Evolutionary conservation across 805 yeast species (phyloP).

Genomic region (Saccharomycopsis fermentans): DNA sequence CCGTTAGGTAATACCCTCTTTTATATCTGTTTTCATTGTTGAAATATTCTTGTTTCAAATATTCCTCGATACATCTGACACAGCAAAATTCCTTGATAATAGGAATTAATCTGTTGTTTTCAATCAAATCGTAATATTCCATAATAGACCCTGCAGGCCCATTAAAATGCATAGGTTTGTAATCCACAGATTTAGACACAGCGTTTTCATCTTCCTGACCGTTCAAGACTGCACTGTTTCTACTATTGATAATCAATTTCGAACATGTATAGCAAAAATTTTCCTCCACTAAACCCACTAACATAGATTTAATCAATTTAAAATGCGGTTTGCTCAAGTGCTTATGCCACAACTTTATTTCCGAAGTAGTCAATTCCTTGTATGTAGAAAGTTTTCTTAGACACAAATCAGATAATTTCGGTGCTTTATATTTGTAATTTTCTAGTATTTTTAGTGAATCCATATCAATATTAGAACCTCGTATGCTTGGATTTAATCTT

Average conservation of each 20-base stretch:
- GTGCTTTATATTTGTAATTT: not conserved
- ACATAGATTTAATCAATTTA: slow-evolving; percentile 6
- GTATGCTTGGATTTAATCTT: slow-evolving; percentile 1
- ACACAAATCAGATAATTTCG: slow-evolving; percentile 15
- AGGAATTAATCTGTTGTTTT: slow-evolving; percentile 7
- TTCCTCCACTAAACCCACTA: slow-evolving; percentile 2
- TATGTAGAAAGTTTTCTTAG: slow-evolving; percentile 9
- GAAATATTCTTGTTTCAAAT: not conserved
- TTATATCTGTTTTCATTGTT: not conserved
- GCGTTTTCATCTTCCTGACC: not conserved
- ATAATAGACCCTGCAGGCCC: slow-evolving; percentile 7
- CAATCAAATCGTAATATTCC: slow-evolving; percentile 16
- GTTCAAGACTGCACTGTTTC: not conserved
- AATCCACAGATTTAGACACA: too few relatives aligned
- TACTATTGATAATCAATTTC: slow-evolving; percentile 3
- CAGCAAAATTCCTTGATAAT: slow-evolving; percentile 17
- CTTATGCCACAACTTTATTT: slow-evolving; percentile 12
- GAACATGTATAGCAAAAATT: slow-evolving; percentile 13
- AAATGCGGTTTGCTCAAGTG: slow-evolving; percentile 9
- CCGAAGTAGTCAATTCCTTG: slow-evolving; percentile 13
- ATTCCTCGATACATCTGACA: slow-evolving; percentile 9
- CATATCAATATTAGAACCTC: not conserved
- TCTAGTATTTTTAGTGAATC: not conserved
- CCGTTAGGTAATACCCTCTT: not conserved
- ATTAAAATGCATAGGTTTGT: not conserved